These are phyloP conservation scores for Suillus subluteus DNA, from an alignment of 768 basidiomycete species.

Conservation along the genomic window DNA sequence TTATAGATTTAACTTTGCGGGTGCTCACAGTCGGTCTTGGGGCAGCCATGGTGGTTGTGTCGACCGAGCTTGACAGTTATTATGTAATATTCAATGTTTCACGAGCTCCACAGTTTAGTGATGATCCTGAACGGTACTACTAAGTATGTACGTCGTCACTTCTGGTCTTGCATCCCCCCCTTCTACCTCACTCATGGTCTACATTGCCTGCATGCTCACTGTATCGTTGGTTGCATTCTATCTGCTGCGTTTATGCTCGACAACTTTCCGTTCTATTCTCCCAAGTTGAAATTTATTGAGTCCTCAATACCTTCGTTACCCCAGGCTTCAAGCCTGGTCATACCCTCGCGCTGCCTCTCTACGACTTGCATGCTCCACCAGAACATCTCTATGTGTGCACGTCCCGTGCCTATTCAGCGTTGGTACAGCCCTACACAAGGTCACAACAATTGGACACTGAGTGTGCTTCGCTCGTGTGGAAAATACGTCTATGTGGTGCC, in stretches of 20 bases:
- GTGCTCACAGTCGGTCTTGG: slow-evolving; percentile 65
- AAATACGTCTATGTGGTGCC: background rate
- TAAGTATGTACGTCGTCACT: too few species aligned
- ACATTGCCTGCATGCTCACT: background rate
- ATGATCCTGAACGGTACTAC: too few species aligned
- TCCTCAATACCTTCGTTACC: background rate
- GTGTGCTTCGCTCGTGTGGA: background rate
- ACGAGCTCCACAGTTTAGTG: background rate
- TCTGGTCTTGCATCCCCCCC: background rate
- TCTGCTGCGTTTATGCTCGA: too few species aligned
- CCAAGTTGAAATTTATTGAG: background rate
- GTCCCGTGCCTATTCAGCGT: slow-evolving; percentile 23
- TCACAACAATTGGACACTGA: slow-evolving; percentile 27
- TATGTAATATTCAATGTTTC: slow-evolving; percentile 3
- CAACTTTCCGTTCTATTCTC: background rate
- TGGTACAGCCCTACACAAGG: slow-evolving; percentile 25
- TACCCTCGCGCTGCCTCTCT: background rate
- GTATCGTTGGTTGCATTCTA: background rate
- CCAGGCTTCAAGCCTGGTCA: background rate
- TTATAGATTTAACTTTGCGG: background rate
- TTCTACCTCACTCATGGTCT: background rate
- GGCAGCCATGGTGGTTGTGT: slow-evolving; percentile 54
- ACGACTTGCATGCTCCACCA: slow-evolving; percentile 13
- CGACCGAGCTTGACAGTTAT: slow-evolving; percentile 7
- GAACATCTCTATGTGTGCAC: slow-evolving; percentile 21